Percentiles rank a stretch among this genome's conserved stretches.
Conservation (phyloP, 495 filamentous ascomycete genomes). For the Hyaloscypha finlandica region DNA sequence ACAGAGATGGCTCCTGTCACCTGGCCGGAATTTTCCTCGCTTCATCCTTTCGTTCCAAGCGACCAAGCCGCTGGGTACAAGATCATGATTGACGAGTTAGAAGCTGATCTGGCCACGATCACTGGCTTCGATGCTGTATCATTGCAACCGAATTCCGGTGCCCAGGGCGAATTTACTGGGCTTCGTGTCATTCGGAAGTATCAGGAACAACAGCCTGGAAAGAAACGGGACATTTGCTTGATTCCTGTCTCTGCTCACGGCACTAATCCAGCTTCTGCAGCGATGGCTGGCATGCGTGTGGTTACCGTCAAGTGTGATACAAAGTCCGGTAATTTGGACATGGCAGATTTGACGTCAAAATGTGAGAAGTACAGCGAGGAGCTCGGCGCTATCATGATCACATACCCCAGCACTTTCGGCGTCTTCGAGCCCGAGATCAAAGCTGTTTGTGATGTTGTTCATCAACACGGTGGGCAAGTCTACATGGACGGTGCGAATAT, state of each 20-base stretch:
- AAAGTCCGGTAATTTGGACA: constrained; percentile 86
- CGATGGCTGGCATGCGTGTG: constrained; percentile 97
- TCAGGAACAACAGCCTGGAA: constrained; percentile 62
- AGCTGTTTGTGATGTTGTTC: constrained; percentile 82
- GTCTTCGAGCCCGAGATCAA: constrained; percentile 94
- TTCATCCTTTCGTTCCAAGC: constrained; percentile 79
- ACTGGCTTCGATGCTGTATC: constrained; percentile 91
- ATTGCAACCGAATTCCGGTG: constrained; percentile 94
- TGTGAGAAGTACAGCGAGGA: constrained; percentile 84
- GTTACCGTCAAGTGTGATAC: constrained; percentile 90
- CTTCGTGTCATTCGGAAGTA: constrained; percentile 91
- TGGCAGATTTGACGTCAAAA: constrained; percentile 83
- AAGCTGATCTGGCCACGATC: constrained; percentile 76
- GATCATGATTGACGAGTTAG: constrained; percentile 68
- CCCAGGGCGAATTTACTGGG: constrained; percentile 95
- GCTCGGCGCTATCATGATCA: constrained; percentile 96
- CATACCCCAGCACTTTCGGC: constrained; percentile 95
- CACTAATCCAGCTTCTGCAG: constrained; percentile 94
- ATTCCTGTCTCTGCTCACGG: constrained; percentile 97
- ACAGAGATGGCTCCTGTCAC: constrained; percentile 92
- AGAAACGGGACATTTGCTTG: constrained; percentile 87
- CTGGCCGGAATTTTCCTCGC: constrained; percentile 78
- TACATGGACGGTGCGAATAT: constrained; percentile 99
- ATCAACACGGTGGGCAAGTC: constrained; percentile 87
- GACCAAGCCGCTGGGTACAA: constrained; percentile 68